Base-by-base conservation (phyloP, 306 rosid genomes). In the Cucumis melo region DNA sequence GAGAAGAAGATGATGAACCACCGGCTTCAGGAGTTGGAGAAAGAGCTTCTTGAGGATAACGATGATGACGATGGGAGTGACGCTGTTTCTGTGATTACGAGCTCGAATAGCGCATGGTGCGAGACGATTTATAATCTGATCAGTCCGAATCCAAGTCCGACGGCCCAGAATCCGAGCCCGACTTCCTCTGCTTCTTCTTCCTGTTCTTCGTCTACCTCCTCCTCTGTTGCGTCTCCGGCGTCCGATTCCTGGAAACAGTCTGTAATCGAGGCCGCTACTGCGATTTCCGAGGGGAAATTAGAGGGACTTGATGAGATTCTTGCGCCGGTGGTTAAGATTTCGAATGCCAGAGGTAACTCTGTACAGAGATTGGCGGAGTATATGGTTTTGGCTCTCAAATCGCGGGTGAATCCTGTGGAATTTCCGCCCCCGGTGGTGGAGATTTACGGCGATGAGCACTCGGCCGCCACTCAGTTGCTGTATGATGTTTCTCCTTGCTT, bases 71-170 rank as follows among this genome's bases (percentile, higher is more conserved):
- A 85, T 6, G 96, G 80, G 76, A 88, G 68, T 14, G 98, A 91
- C 66, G 85, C 84, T 3, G 88, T 58, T 0, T 90, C 96, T 6
- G 96, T 76, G 29, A 87, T 91, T 32, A 90, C 98, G 3, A 83
- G 59, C 19, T 50, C 81, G 13, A 80, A 55, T 56, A 89, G 78
- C 75, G 93, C 82, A 64, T 94, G 97, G 97, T 86, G 96, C 2
- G 96, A 93, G 61, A 87, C 97, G 3, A 86, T 89, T 14, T 92
- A 90, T 88, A 89, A 87, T 29, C 89, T 94, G 72, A 91, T 91
- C 29, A 77, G 76, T 71, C 76, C 76, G 7, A 73, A 46, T 46
- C 51, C 51, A 5, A 46, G 51, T 46, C 16, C 74, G 56, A 74
- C 61, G 9, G 27, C 21, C 21, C 48, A 38, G 73, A 65, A 38